Evolutionary conservation across 495 filamentous ascomycete species (phyloP).

Genomic region (Ramalina intermedia): DNA sequence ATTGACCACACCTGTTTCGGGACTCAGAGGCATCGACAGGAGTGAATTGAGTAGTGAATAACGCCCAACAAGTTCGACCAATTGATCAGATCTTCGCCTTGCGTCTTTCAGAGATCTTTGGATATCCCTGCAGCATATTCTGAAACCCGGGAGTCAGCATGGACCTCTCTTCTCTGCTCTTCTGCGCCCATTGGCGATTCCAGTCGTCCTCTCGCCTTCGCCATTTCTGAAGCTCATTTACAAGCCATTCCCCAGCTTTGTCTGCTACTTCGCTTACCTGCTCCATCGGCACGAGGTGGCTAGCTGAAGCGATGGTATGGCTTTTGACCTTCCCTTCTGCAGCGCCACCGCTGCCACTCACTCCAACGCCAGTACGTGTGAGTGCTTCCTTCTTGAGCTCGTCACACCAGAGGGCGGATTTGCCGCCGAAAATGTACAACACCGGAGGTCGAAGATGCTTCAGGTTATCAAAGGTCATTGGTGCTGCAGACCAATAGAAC

Average conservation of each 20-base stretch:
- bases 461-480: conserved; percentile 45
- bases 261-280: conserved; percentile 49
- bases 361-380: conserved; percentile 28
- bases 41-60: too few species aligned
- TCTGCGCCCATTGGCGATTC: conserved; percentile 34
- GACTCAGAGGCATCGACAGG: too few species aligned
- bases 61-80: background rate
- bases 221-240: conserved; percentile 47
- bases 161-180: conserved; percentile 37
- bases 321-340: conserved; percentile 52
- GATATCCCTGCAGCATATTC: conserved; percentile 30
- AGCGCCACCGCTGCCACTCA: conserved; percentile 36
- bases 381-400: conserved; percentile 31
- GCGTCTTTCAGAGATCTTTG: background rate
- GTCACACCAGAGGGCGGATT: conserved; percentile 46
- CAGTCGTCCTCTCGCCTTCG: conserved; percentile 46
- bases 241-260: conserved; percentile 47
- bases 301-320: conserved; percentile 48
- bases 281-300: conserved; percentile 82
- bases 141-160: conserved; percentile 44
- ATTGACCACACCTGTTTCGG: too few species aligned
- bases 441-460: conserved; percentile 61
- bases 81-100: conserved; percentile 17
- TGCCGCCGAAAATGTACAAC: conserved; percentile 64
- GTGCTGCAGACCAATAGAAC: conserved; percentile 67